Percentiles rank a stretch among this genome's conserved stretches.
These are phyloP conservation scores for Colletotrichum kahawae DNA, from an alignment of 2,329 filamentous ascomycete genomes.

Conservation along the genomic window DNA sequence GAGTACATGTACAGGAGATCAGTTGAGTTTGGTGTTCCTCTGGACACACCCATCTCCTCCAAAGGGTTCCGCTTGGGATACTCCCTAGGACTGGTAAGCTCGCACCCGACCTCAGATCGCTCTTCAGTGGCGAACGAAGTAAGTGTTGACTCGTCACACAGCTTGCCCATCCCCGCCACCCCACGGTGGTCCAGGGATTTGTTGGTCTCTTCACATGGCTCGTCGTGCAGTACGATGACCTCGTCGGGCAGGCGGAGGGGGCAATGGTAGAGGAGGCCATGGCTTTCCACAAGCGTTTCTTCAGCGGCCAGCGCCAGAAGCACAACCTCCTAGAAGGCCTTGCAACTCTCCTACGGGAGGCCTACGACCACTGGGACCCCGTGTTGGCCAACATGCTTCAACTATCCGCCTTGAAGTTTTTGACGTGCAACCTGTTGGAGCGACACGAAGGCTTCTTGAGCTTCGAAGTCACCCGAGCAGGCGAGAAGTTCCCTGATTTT, in stretches of 20 bases:
- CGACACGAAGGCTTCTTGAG: constrained; percentile 24
- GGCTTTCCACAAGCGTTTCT: constrained; percentile 23
- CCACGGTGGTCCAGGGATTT: constrained; percentile 22
- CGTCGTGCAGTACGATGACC: constrained; percentile 27
- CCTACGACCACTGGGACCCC: constrained; percentile 25
- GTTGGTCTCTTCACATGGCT: constrained; percentile 27
- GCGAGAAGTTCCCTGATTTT: constrained; percentile 24
- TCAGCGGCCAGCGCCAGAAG: constrained; percentile 23
- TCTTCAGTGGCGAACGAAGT: neutral
- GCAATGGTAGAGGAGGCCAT: constrained; percentile 21
- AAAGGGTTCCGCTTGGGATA: constrained; percentile 25
- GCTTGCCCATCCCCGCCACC: constrained; percentile 26
- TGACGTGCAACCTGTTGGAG: constrained; percentile 26
- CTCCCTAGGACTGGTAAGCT: constrained; percentile 19
- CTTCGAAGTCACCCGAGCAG: constrained; percentile 18
- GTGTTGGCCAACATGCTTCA: constrained; percentile 22
- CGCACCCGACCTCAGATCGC: neutral
- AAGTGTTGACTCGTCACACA: constrained; percentile 4
- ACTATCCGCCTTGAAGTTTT: constrained; percentile 25
- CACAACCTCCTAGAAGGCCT: constrained; percentile 24
- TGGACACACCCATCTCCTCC: constrained; percentile 23
- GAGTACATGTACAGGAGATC: constrained; percentile 25
- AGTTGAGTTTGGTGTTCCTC: constrained; percentile 22
- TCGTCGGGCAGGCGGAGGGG: constrained; percentile 23
- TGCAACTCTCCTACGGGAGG: constrained; percentile 19